Evolutionary conservation across 148 eudicot genomes (phyloP).

Genomic region (Pouteria glomerata): DNA sequence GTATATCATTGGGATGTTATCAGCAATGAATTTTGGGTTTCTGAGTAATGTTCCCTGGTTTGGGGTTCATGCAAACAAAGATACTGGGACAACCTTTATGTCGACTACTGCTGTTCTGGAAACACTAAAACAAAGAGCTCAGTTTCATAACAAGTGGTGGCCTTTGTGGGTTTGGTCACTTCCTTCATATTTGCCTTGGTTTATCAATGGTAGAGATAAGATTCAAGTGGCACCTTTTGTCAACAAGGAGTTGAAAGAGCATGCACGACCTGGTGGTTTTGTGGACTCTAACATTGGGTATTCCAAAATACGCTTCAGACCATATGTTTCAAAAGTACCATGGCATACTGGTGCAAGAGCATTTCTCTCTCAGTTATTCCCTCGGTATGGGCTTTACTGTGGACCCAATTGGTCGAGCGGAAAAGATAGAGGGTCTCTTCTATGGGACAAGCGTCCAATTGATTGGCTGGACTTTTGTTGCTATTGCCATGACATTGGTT

Average conservation of each 20-base stretch:
- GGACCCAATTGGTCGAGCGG: constrained; percentile 99
- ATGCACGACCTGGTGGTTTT: constrained; percentile 27
- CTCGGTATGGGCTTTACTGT: constrained; percentile 96
- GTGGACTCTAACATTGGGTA: constrained; percentile 18
- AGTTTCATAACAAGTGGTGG: constrained; percentile 37
- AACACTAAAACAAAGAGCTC: constrained; percentile 29
- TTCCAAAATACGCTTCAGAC: constrained; percentile 68
- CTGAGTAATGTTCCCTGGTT: constrained; percentile 38
- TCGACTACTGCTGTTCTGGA: constrained; percentile 22
- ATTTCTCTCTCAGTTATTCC: constrained; percentile 80
- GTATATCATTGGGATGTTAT: constrained; percentile 1
- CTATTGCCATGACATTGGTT: constrained; percentile 97
- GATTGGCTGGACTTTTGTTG: constrained; percentile 99
- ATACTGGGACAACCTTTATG: constrained; percentile 22
- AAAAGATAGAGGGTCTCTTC: constrained; percentile 70
- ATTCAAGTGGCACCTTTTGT: constrained; percentile 54
- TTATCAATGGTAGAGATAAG: constrained; percentile 37
- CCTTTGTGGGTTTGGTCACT: constrained; percentile 51
- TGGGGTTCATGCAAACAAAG: constrained; percentile 28
- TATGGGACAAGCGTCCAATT: constrained; percentile 95
- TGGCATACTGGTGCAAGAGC: constrained; percentile 96
- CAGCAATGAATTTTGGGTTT: constrained; percentile 37
- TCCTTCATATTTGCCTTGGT: constrained; percentile 61
- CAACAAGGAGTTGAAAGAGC: constrained; percentile 55
- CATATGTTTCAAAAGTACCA: constrained; percentile 90